Evolutionary conservation across 2,329 filamentous ascomycete genomes (phyloP), one percentile per base, ranked within the genome.

Genomic region (Chaetomium globosum): DNA sequence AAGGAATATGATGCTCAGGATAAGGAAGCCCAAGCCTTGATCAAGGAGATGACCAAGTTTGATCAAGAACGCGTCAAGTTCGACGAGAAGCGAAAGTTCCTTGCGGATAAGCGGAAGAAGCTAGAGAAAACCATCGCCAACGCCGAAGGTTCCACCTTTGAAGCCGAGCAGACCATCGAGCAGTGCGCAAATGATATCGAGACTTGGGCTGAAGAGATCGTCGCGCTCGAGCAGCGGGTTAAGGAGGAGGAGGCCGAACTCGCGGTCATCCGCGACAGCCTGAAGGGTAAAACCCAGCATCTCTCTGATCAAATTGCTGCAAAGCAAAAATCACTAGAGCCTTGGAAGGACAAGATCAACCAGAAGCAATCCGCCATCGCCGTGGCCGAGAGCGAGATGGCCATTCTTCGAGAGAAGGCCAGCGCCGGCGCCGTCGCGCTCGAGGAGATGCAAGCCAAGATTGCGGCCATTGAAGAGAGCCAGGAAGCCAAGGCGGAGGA

Each of bases 1-100:
- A 96, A 93, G 73, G 90, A 96, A 68, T 93, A 89, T 69, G 93
- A 96, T 70, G 81, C 82, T 1, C 86, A 96, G 69, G 92, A 96
- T 71, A 94, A 96, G 77, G 85, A 91, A 60, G 88, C 89, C 0
- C 91, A 97, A 71, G 83, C 81, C 30, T 82, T 97, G 61, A 80
- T 89, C 67, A 97, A 97, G 75, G 92, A 98, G 75, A 88, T 95
- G 79, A 88, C 92, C 53, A 94, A 93, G 74, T 93, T 96, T 68
- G 96, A 99, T 74, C 97, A 98, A 75, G 95, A 98, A 74, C 89
- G 89, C 26, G 95, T 99, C 78, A 99, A 99, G 75, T 93, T 96
- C 71, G 94, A 98, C 70, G 96, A 99, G 78, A 98, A 98, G 82
- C 89, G 90, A 76, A 99, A 99, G 76, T 98, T 98, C 77, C 80